phyloP scores from a whole-genome alignment of 139 green algal genomes.

The Tetraselmis striata region DNA sequence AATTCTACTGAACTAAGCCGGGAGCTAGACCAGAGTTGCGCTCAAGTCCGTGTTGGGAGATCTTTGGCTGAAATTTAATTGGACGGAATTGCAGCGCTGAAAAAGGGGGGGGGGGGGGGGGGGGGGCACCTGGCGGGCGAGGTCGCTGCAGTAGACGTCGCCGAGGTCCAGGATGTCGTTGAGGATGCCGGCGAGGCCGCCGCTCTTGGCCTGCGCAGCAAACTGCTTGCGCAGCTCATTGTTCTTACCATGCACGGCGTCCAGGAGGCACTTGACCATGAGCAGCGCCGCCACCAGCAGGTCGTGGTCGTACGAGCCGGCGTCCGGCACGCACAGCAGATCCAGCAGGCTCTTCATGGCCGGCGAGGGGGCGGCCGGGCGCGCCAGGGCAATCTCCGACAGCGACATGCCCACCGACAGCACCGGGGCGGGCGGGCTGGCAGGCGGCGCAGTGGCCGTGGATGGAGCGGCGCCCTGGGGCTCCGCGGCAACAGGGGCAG shows the following conservation, averaged over 20 bases:
- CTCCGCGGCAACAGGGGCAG: too few species aligned
- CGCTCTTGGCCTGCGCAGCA: background rate
- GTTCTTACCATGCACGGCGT: background rate
- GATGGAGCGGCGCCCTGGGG: too few species aligned
- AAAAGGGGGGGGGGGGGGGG: too few species aligned
- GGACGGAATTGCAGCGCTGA: too few species aligned
- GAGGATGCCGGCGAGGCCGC: background rate
- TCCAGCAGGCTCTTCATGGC: background rate
- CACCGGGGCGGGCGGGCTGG: too few species aligned
- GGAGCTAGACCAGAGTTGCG: too few species aligned
- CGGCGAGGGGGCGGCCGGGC: background rate
- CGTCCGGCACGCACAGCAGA: background rate
- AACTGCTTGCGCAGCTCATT: background rate
- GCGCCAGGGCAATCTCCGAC: background rate
- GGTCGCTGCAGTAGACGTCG: background rate
- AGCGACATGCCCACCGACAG: background rate
- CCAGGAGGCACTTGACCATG: background rate
- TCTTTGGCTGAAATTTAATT: too few species aligned
- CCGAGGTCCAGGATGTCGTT: background rate
- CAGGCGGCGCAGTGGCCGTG: background rate
- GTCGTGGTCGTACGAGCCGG: background rate
- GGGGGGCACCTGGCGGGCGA: background rate
- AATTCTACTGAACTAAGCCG: too few species aligned
- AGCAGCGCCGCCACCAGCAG: background rate
- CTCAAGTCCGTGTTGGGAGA: too few species aligned